Evolutionary conservation across 169 alveolate genomes (phyloP), one percentile per base, ranked within the genome.

Genomic region (Cryptosporidium felis): DNA sequence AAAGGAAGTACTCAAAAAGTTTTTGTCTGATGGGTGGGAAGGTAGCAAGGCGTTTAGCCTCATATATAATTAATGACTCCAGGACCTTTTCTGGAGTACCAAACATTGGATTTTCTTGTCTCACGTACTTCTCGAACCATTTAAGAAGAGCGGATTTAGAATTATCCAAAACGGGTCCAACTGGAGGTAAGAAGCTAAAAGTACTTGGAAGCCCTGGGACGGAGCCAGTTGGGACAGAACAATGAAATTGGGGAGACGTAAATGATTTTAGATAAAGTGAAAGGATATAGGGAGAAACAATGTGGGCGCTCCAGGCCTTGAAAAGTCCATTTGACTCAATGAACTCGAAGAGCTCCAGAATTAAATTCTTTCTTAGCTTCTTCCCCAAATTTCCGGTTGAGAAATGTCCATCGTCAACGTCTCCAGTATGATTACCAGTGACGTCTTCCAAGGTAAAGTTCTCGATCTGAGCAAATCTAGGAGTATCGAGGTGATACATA

Each of bases 131-230:
- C 6, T 74, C 85, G 18, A 74, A 53, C 85, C 85, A 74, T 21
- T 74, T 74, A 26, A 53, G n/a, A 10, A 74, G 56, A 18, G 85
- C 85, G 0, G 74, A 40, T 42, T 74, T 74, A 3, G 85, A 53
- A 36, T 74, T 74, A 40, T 74, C 85, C 5, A 53, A 38, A 12
- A 38, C 59, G n/a, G 85, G 85, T 16, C 85, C 85, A n/a, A n/a
- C 85, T 4, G 85, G 85, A 14, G 85, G 85, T 1, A 74, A 42
- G 12, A 74, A 42, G 56, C 60, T 51, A 38, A 74, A 49, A 10
- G 65, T 74, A 6, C 23, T 40, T 16, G 85, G 74, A 32, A 74
- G 18, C 12, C 66, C 66, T n/a, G 46, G 62, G 36, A 53, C 30
- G 21, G 38, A 8, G n/a, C 62, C 53, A n/a, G 85, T 21, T 53